Evolutionary conservation across 2,329 filamentous ascomycete genomes (phyloP), one percentile per base, ranked within the genome.

Genomic region (Fusarium sp.): DNA sequence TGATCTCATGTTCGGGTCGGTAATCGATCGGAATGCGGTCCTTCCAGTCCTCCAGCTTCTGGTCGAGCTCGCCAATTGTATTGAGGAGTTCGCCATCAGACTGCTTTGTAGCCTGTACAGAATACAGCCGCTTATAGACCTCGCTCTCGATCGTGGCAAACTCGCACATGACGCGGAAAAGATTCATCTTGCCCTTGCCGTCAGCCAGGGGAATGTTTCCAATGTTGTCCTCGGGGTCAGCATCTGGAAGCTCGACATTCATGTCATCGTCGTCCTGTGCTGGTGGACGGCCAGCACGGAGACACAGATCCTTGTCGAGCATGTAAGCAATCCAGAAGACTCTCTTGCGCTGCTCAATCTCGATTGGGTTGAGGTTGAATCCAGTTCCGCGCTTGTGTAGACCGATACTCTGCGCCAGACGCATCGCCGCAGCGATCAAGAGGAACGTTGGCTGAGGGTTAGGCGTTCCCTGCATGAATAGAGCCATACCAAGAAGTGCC

Each of bases 401-500:
- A 22, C 97, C 97, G 78, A 99, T 98, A 79, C 93, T 98, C 81
- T 98, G 96, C 2, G 96, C 93, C 22, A 98, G 87, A 62, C 97
- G 90, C 75, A 98, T 96, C 5, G 97, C 97, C 14, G 95, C 94
- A 6, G 96, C 94, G 33, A 98, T 92, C 59, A 98, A 89, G 78
- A 98, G 92, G 81, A 97, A 98, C 3, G 94, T 94, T 2, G 97
- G 96, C 78, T 99, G 97, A 0, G 96, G 97, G 79, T 98, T 99
- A 0, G 97, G 96, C 0, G 97, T 98, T 72, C 97, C 97, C 82
- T 98, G 95, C 83, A 99, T 89, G 84, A 98, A 99, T 18, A 98
- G 87, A 3, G 95, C 92, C 93, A 98, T 98, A 69, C 95, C 97
- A 29, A 98, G 86, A 56, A 99, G 86, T 16, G 95, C 97, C 83